A percentile compares a stretch with the other conserved stretches of the same genome.
Evolutionary conservation across 805 yeast species (phyloP).

Genomic region (Kurtzmaniella cleridarum): DNA sequence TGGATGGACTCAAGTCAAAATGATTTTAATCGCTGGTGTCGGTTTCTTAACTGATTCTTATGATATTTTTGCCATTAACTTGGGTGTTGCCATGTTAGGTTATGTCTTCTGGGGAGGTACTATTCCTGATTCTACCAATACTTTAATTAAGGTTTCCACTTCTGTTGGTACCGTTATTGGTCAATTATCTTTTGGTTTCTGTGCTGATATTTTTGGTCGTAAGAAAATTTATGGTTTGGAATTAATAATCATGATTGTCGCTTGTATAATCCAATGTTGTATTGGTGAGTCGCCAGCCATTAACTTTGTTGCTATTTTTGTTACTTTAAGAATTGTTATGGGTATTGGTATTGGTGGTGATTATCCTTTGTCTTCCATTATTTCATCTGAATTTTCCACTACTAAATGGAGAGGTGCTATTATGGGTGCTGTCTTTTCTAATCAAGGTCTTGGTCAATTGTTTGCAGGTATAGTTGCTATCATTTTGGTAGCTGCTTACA

Average conservation of each 20-base stretch:
- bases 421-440: conserved; percentile 93
- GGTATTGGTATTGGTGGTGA: conserved; percentile 99
- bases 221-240: conserved; percentile 84
- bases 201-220: conserved; percentile 82
- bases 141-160: conserved; percentile 80
- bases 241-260: conserved; percentile 75
- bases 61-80: conserved; percentile 85
- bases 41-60: conserved; percentile 92
- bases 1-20: conserved; percentile 79
- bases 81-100: conserved; percentile 74
- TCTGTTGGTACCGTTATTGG: conserved; percentile 94
- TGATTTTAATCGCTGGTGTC: conserved; percentile 82
- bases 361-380: conserved; percentile 89
- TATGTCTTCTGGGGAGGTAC: conserved; percentile 66
- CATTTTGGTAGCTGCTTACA: conserved; percentile 72
- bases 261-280: conserved; percentile 73
- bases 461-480: conserved; percentile 81
- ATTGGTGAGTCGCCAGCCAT: conserved; percentile 69
- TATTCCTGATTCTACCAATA: conserved; percentile 67
- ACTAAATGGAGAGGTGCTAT: conserved; percentile 98
- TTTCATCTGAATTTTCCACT: conserved; percentile 87
- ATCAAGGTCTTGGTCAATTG: conserved; percentile 96
- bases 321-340: conserved; percentile 77
- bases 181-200: conserved; percentile 76
- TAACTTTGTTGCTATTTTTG: conserved; percentile 65